phyloP scores from a whole-genome alignment of 305 asterid species.

The Solanum hybrid region DNA sequence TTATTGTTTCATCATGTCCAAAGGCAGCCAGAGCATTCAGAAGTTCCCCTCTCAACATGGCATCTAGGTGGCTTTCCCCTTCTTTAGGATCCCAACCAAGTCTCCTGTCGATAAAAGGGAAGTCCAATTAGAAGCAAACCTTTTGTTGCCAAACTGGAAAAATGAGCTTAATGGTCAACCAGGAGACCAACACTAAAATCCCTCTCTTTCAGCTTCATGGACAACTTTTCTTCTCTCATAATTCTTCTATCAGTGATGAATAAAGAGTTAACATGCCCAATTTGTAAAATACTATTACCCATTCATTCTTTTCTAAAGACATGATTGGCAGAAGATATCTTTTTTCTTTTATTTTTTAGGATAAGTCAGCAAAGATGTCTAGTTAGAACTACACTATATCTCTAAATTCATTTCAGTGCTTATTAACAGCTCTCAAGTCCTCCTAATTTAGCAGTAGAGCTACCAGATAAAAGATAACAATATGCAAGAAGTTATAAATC shows the following conservation, averaged over 20 bases:
- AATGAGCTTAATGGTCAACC: background rate
- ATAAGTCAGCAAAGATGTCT: background rate
- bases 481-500: background rate
- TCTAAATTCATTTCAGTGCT: background rate
- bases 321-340: background rate
- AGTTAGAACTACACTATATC: background rate
- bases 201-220: background rate
- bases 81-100: slow-evolving; percentile 96
- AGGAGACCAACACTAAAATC: background rate
- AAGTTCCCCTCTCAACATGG: slow-evolving; percentile 94
- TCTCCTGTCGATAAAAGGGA: slow-evolving; percentile 49
- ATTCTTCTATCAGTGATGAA: background rate
- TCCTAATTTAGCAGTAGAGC: background rate
- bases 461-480: background rate
- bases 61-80: slow-evolving; percentile 89
- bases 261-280: background rate
- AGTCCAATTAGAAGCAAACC: background rate
- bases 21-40: slow-evolving; percentile 58
- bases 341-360: background rate
- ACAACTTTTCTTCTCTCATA: background rate
- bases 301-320: background rate
- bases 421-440: background rate
- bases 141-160: background rate
- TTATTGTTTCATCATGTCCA: slow-evolving; percentile 62
- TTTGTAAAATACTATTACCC: background rate